Percentiles rank a stretch among this genome's conserved stretches.
phyloP scores from a whole-genome alignment of 345 rosid genomes.

The Lepidium sativum region DNA sequence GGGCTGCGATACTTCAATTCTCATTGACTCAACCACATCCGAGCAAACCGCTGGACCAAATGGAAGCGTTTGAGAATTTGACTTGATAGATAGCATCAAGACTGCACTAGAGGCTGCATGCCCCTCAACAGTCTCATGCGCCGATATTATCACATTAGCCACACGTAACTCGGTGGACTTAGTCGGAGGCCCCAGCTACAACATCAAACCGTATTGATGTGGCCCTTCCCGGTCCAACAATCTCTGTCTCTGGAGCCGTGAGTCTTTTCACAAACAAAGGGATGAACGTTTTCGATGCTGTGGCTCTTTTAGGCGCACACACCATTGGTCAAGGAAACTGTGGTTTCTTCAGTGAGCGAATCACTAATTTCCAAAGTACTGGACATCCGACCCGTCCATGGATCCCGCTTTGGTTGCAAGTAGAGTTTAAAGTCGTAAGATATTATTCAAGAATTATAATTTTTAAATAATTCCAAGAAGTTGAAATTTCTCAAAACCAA shows the following conservation, averaged over 20 bases:
- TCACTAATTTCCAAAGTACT: conserved; percentile 38
- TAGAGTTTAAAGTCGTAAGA: conserved; percentile 8
- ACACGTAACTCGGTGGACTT: conserved; percentile 26
- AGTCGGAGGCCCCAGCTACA: conserved; percentile 36
- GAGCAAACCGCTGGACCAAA: conserved; percentile 68
- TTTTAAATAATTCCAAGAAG: no score
- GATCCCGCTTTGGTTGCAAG: conserved; percentile 25
- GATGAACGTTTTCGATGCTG: conserved; percentile 34
- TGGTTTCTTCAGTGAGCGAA: conserved; percentile 40
- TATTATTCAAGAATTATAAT: neutral
- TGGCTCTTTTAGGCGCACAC: conserved; percentile 58
- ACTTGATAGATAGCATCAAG: conserved; percentile 55
- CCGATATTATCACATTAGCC: conserved; percentile 38
- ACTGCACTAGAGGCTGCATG: conserved; percentile 44
- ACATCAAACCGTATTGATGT: conserved; percentile 36
- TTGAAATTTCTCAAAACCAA: no score
- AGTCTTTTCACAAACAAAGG: conserved; percentile 33
- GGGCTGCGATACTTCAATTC: conserved; percentile 85
- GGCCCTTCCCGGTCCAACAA: conserved; percentile 38
- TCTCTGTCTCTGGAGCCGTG: conserved; percentile 37
- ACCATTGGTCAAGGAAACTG: conserved; percentile 50
- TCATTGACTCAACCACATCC: conserved; percentile 45
- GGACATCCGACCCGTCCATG: conserved; percentile 53
- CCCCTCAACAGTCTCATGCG: conserved; percentile 62
- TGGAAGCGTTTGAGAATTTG: conserved; percentile 51